Evolutionary conservation across 1,284 basidiomycete species (phyloP).

Genomic region (Malassezia pachydermatis): DNA sequence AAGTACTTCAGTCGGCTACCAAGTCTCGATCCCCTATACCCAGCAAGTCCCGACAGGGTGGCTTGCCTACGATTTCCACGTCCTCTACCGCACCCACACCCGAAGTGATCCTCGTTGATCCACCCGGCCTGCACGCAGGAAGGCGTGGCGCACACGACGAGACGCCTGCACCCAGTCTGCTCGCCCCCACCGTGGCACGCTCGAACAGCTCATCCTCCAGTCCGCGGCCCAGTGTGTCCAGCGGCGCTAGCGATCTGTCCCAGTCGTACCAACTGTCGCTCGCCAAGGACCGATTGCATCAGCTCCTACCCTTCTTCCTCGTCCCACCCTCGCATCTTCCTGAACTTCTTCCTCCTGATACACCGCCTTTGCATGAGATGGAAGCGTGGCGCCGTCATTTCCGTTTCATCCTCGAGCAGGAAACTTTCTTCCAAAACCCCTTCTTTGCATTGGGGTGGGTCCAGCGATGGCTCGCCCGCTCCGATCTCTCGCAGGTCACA

Average conservation of each 20-base stretch:
- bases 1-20: neutral
- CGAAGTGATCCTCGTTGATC: neutral
- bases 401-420: conserved; percentile 7
- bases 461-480: conserved; percentile 28
- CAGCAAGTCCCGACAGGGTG: too few species aligned
- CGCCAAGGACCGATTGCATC: conserved; percentile 3
- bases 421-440: conserved; percentile 36
- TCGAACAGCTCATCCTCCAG: too few species aligned
- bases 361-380: neutral
- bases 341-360: neutral
- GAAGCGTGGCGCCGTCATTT: conserved; percentile 10
- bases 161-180: too few species aligned
- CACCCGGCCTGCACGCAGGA: too few species aligned
- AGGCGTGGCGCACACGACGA: too few species aligned
- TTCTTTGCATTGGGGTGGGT: conserved; percentile 40
- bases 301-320: conserved; percentile 13
- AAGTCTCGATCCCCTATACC: too few species aligned
- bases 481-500: conserved; percentile 31
- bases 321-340: neutral
- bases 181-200: too few species aligned
- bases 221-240: too few species aligned
- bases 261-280: neutral
- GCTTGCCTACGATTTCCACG: neutral
- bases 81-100: neutral
- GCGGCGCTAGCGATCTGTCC: neutral